These are phyloP conservation scores for Bruguiera sexangula DNA, from an alignment of 345 rosid genomes.

Conservation along the genomic window DNA sequence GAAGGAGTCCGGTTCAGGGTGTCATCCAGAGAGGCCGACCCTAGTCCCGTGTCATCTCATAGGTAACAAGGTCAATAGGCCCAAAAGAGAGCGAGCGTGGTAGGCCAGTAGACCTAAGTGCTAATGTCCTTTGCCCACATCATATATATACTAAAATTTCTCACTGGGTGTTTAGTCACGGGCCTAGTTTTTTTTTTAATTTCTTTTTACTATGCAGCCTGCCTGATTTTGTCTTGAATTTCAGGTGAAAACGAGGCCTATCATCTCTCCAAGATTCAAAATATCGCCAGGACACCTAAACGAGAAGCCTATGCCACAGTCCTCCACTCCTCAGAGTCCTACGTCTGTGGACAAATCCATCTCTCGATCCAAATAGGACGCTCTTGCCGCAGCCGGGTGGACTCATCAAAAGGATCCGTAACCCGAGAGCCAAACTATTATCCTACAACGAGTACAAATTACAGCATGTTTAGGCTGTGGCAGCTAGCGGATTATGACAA, in stretches of 20 bases:
- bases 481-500: slow-evolving; percentile 83
- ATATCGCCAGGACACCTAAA: slow-evolving; percentile 38
- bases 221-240: background rate
- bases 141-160: too few relatives aligned
- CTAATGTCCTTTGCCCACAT: too few relatives aligned
- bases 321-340: slow-evolving; percentile 77
- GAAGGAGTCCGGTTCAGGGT: too few relatives aligned
- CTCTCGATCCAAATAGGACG: slow-evolving; percentile 53
- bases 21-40: too few relatives aligned
- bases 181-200: too few relatives aligned
- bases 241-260: slow-evolving; percentile 62
- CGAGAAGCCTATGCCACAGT: slow-evolving; percentile 94
- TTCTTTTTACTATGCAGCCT: background rate
- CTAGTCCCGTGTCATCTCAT: too few relatives aligned
- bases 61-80: too few relatives aligned
- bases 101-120: too few relatives aligned
- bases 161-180: too few relatives aligned
- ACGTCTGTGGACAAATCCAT: slow-evolving; percentile 88
- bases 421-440: slow-evolving; percentile 60
- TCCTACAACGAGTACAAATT: slow-evolving; percentile 84
- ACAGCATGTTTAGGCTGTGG: slow-evolving; percentile 89
- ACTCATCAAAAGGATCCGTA: slow-evolving; percentile 64
- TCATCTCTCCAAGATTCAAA: slow-evolving; percentile 53
- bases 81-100: too few relatives aligned
- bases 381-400: slow-evolving; percentile 79